Evolutionary conservation across 768 basidiomycete species (phyloP), one percentile per base, ranked within the genome.

Genomic region (Mycena metata): DNA sequence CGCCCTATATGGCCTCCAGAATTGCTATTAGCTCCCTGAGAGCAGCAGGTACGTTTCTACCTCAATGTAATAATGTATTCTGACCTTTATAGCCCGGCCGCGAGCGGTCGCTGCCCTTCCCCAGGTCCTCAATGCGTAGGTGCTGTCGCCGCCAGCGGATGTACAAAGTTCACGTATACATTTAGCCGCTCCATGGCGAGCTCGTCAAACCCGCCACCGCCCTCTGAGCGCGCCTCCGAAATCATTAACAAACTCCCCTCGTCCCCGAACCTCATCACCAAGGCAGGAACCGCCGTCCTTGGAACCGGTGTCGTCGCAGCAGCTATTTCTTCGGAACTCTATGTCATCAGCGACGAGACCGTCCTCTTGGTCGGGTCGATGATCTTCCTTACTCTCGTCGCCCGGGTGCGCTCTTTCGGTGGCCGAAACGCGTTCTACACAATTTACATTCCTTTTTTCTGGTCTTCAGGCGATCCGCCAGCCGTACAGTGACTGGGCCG

Each of bases 271-370:
- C 86, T 98, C 81, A 86, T 96, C 85, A 95, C 96, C 79, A 99
- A 99, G 85, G 96, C 96, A 50, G 96, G 96, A 69, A 89, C 93
- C 59, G 92, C 96, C 75, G 85, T 98, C 76, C 90, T 98, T 60
- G 95, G 95, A 76, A 94, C 95, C 17, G 96, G 94, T 75, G 84
- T 94, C 67, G 83, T 91, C 63, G 97, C 96, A 17, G 88, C 95
- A 8, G 96, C 96, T 77, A 96, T 99, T 82, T 97, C 96, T 16
- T 93, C 96, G 78, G 96, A 99, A 82, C 90, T 99, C 57, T 98
- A 98, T 77, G 97, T 99, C 67, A 89, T 97, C 76, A 98, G 98
- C 79, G 96, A 98, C 81, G 98, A 99, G 85, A 90, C 94, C 24
- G 91, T 98, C 71, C 86, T 99, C 51, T 89, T 94, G 41, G 85